Percentiles rank a stretch among this genome's conserved stretches.
phyloP scores from a whole-genome alignment of 2,329 filamentous ascomycete species.

The Coniella vitis region DNA sequence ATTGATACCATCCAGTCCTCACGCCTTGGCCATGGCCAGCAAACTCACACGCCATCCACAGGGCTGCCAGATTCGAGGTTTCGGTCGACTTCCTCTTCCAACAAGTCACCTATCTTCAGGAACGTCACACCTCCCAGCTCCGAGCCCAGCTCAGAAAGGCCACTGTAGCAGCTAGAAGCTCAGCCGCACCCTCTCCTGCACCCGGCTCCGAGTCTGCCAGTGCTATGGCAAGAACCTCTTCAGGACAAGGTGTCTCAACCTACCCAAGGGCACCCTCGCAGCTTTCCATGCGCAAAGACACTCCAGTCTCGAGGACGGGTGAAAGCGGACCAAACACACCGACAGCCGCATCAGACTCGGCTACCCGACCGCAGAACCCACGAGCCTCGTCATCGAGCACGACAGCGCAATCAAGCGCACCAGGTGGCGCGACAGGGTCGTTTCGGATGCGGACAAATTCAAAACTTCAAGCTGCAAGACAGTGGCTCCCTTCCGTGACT shows the following conservation, averaged over 20 bases:
- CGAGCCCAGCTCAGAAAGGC: constrained; percentile 80
- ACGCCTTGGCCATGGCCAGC: constrained; percentile 6
- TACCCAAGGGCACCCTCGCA: constrained; percentile 43
- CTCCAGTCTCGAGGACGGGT: constrained; percentile 45
- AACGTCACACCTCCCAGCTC: constrained; percentile 79
- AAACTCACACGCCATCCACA: constrained; percentile 26
- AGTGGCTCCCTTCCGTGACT: constrained; percentile 39
- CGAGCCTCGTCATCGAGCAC: constrained; percentile 43
- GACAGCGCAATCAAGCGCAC: constrained; percentile 21
- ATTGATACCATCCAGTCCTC: constrained; percentile 9
- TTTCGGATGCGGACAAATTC: constrained; percentile 22
- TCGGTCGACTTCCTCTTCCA: constrained; percentile 83
- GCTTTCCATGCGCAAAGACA: constrained; percentile 51
- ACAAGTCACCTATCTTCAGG: constrained; percentile 89
- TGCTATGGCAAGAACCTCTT: constrained; percentile 44
- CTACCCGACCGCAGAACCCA: constrained; percentile 38
- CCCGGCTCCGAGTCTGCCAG: constrained; percentile 41
- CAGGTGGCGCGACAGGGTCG: constrained; percentile 9
- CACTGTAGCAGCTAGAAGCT: constrained; percentile 46
- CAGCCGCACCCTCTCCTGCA: constrained; percentile 49
- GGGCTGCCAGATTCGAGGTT: constrained; percentile 73
- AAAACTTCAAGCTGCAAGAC: constrained; percentile 25
- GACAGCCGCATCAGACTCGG: constrained; percentile 23
- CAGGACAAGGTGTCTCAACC: constrained; percentile 24
- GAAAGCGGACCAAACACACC: constrained; percentile 36